Conservation (phyloP, 1,139 yeast species). For the Debaryomyces subglobosus region DNA sequence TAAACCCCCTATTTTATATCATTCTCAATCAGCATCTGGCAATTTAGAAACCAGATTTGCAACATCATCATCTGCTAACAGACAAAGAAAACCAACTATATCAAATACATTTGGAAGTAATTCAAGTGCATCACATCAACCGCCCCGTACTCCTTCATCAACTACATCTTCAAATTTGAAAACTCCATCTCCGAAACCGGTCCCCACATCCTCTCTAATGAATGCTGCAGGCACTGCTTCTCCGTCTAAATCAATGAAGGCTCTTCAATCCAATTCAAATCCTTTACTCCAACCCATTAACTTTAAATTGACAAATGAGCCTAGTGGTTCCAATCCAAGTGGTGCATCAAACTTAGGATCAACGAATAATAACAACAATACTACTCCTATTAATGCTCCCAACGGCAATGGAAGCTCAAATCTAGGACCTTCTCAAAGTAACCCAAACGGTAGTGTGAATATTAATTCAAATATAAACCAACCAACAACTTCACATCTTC, state of each 20-base stretch:
- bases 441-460: background rate
- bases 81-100: slow-evolving; percentile 43
- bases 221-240: slow-evolving; percentile 30
- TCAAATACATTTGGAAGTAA: slow-evolving; percentile 36
- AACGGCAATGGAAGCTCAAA: background rate
- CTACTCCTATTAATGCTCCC: background rate
- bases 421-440: background rate
- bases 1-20: slow-evolving; percentile 53
- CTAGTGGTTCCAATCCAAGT: background rate
- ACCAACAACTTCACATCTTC: background rate
- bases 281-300: slow-evolving; percentile 67
- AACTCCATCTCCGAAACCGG: slow-evolving; percentile 48
- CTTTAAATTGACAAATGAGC: slow-evolving; percentile 32
- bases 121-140: slow-evolving; percentile 14
- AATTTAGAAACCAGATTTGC: slow-evolving; percentile 40
- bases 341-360: background rate
- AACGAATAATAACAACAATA: background rate
- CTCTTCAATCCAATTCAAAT: slow-evolving; percentile 46
- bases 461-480: background rate
- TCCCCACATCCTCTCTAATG: slow-evolving; percentile 26
- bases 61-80: slow-evolving; percentile 22
- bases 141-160: slow-evolving; percentile 45
- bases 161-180: slow-evolving; percentile 22
- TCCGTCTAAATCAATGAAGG: slow-evolving; percentile 60
- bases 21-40: slow-evolving; percentile 53